Evolutionary conservation across 441 rosid species (phyloP), one percentile per base, ranked within the genome.

Genomic region (Pelargonium myrrhifolium): DNA sequence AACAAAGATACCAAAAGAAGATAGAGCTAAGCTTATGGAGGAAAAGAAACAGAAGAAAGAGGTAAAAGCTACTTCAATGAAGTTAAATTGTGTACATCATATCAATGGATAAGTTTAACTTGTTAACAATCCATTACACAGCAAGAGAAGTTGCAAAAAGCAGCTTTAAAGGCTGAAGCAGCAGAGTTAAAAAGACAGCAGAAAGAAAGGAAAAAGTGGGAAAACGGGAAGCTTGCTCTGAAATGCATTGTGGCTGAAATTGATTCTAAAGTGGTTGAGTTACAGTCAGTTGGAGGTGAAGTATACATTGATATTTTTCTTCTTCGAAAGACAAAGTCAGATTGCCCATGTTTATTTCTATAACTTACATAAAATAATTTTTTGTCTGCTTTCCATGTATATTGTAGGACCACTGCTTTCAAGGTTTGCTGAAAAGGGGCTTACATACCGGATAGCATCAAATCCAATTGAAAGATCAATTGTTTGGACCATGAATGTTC

Each of bases 391-490:
- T 40, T 74, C 8, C 24, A 7, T 47, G 31, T 69, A 43, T 73
- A 65, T 63, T 80, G 61, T 78, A 95, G 99, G 98, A 60, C 89
- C 85, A 80, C 83, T 92, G 76, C 95, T 95, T 66, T 81, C 93
- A 66, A 84, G 87, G 81, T 88, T 95, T 74, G 78, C 90, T 51
- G 98, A 95, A 63, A 95, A 95, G 76, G 95, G 95, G 71, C 78
- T 90, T 77, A 66, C 80, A 6, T 85, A 79, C 74, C 89, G 86
- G 12, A 72, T 95, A 79, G 80, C 83, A 59, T 77, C 90, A 67
- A 92, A 95, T 81, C 87, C 90, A 47, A 78, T 95, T 74, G 89
- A 87, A 81, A 87, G 87, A 80, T 95, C 98, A 76, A 81, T 95
- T 75, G 68, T 87, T 64, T 95, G 98, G 98, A 84, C 88, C 71